phyloP scores from a whole-genome alignment of 176 grass and related monocot species.

The Olyra latifolia region DNA sequence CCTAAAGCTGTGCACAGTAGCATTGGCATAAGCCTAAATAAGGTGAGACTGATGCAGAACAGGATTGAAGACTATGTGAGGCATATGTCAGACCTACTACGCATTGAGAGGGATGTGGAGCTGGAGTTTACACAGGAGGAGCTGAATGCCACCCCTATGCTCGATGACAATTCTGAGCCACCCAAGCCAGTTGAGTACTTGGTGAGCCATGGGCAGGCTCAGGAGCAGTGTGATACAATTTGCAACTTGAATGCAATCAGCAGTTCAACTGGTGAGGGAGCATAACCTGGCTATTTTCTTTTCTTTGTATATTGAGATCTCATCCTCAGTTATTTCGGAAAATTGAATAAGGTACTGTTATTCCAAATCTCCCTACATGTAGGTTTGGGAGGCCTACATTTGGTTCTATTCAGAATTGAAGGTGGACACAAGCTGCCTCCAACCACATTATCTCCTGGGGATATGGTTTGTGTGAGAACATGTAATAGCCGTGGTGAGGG shows the following conservation, averaged over 20 bases:
- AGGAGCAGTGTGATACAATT: slow-evolving; percentile 90
- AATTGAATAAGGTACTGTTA: not conserved
- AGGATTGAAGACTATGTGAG: slow-evolving; percentile 82
- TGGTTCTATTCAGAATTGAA: slow-evolving; percentile 92
- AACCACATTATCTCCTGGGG: slow-evolving; percentile 83
- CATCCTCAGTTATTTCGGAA: not conserved
- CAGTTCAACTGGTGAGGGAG: slow-evolving; percentile 80
- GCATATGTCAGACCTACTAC: slow-evolving; percentile 76
- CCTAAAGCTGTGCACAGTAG: slow-evolving; percentile 54
- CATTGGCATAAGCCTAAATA: slow-evolving; percentile 73
- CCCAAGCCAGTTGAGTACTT: slow-evolving; percentile 80
- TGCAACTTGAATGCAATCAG: slow-evolving; percentile 90
- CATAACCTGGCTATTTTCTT: not conserved
- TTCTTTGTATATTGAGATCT: slow-evolving; percentile 9
- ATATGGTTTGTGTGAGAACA: slow-evolving; percentile 91
- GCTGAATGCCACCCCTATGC: slow-evolving; percentile 71
- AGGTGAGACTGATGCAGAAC: slow-evolving; percentile 59
- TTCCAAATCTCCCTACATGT: slow-evolving; percentile 1
- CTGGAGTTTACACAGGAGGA: slow-evolving; percentile 93
- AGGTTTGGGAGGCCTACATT: slow-evolving; percentile 88
- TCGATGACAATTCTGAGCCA: slow-evolving; percentile 45
- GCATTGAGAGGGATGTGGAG: slow-evolving; percentile 78
- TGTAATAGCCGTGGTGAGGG: slow-evolving; percentile 72
- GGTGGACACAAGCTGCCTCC: slow-evolving; percentile 87
- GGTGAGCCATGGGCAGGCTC: slow-evolving; percentile 81